Conservation (phyloP, 805 yeast species). For the Saccharomycopsis fibuligera region DNA sequence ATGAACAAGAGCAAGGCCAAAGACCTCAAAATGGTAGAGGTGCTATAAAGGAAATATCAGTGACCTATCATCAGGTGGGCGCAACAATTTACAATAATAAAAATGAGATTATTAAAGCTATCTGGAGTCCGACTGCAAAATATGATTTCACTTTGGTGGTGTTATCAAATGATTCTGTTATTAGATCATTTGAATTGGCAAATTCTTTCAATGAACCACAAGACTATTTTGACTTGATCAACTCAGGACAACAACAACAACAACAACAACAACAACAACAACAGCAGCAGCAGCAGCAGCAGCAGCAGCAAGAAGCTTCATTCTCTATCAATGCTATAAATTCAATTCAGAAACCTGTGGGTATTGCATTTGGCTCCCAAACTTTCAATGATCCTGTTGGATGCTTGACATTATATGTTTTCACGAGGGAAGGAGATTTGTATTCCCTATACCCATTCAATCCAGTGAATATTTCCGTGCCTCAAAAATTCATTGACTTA, state of each 20-base stretch:
- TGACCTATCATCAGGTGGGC: constrained; percentile 26
- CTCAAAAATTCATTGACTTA: constrained; percentile 18
- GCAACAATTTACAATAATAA: constrained; percentile 20
- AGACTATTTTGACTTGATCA: constrained; percentile 21
- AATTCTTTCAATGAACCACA: constrained; percentile 26
- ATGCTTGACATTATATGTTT: constrained; percentile 45
- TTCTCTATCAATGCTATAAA: constrained; percentile 22
- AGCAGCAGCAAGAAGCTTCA: neutral
- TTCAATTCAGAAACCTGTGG: constrained; percentile 23
- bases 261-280: constrained; percentile 23
- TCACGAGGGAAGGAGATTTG: constrained; percentile 52
- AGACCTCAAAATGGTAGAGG: neutral
- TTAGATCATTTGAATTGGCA: constrained; percentile 34
- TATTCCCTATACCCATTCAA: constrained; percentile 59
- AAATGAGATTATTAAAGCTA: constrained; percentile 30
- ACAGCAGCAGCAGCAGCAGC: neutral
- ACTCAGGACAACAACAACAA: constrained; percentile 20
- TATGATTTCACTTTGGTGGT: constrained; percentile 39
- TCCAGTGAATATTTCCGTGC: constrained; percentile 40
- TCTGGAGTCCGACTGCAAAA: constrained; percentile 41
- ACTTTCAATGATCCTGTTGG: constrained; percentile 32
- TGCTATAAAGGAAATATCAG: neutral
- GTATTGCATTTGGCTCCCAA: constrained; percentile 25
- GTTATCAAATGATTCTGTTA: constrained; percentile 29
- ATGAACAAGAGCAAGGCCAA: neutral